Conservation (phyloP, 495 filamentous ascomycete genomes). For the Podospora tetraspora region DNA sequence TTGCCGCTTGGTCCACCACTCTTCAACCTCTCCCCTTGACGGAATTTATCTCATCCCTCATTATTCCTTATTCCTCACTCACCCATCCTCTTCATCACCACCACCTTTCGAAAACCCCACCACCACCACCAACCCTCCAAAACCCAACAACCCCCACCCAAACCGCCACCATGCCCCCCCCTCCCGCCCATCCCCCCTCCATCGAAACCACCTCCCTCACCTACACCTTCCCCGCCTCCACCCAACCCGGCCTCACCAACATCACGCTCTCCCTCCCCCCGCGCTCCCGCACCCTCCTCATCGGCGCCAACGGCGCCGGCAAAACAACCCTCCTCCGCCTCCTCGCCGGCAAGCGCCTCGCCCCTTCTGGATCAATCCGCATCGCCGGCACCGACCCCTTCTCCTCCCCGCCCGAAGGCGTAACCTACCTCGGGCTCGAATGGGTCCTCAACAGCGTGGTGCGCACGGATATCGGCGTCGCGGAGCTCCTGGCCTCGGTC, state of each 20-base stretch:
- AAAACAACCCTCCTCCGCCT: slow-evolving; percentile 90
- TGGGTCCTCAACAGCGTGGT: slow-evolving; percentile 99
- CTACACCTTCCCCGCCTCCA: slow-evolving; percentile 83
- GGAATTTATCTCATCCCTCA: neutral
- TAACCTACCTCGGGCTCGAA: slow-evolving; percentile 94
- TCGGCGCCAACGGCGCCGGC: slow-evolving; percentile 95
- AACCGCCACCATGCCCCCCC: neutral
- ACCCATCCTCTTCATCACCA: neutral
- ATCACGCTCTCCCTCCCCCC: slow-evolving; percentile 72
- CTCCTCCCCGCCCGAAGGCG: slow-evolving; percentile 77
- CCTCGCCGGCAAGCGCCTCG: slow-evolving; percentile 87
- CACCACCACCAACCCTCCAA: neutral
- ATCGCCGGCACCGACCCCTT: slow-evolving; percentile 88
- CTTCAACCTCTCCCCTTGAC: neutral
- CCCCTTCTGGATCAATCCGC: slow-evolving; percentile 63
- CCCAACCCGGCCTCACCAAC: slow-evolving; percentile 57
- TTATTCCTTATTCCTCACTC: neutral
- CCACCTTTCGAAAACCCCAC: neutral
- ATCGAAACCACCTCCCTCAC: slow-evolving; percentile 68
- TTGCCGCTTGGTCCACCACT: neutral
- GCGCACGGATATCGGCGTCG: slow-evolving; percentile 87
- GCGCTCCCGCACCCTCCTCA: slow-evolving; percentile 81
- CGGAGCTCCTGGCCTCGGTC: slow-evolving; percentile 74
- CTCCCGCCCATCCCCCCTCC: slow-evolving; percentile 25
- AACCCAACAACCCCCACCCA: neutral